Conservation (phyloP, 805 yeast genomes). For the Jamesozyma gamospora region DNA sequence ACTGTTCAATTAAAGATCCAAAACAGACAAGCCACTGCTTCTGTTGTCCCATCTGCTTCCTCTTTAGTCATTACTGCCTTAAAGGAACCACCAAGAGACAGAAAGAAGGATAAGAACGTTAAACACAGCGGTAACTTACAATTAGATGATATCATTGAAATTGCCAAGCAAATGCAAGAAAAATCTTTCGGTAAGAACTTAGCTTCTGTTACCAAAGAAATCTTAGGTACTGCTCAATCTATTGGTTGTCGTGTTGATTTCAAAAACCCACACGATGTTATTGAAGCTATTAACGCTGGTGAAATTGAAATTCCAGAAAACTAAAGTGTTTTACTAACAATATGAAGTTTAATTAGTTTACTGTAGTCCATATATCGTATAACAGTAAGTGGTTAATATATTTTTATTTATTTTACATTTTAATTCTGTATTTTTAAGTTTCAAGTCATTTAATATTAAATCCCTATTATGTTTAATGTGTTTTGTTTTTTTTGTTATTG, state of each 20-base stretch:
- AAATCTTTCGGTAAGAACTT: conserved; percentile 97
- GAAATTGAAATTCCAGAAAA: conserved; percentile 63
- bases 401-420: conserved; percentile 4
- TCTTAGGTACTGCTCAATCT: conserved; percentile 99
- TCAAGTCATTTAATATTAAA: conserved; percentile 2
- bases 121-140: conserved; percentile 99
- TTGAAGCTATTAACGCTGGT: conserved; percentile 97
- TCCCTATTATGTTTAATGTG: background rate
- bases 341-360: background rate
- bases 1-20: conserved; percentile 97
- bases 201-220: conserved; percentile 96
- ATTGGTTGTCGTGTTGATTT: conserved; percentile 99
- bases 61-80: conserved; percentile 97
- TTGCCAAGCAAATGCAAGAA: conserved; percentile 95
- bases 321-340: conserved; percentile 19
- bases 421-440: conserved; percentile 2
- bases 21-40: conserved; percentile 99
- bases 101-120: conserved; percentile 99
- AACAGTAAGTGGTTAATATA: conserved; percentile 2
- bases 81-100: conserved; percentile 99
- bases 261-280: conserved; percentile 98
- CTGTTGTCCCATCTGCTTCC: conserved; percentile 99
- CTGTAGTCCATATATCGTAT: background rate
- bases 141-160: conserved; percentile 89
- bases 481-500: background rate